A percentile compares a stretch with the other conserved stretches of the same genome.
These are phyloP conservation scores for Gentiana dahurica DNA, from an alignment of 257 asterid genomes.

Conservation along the genomic window DNA sequence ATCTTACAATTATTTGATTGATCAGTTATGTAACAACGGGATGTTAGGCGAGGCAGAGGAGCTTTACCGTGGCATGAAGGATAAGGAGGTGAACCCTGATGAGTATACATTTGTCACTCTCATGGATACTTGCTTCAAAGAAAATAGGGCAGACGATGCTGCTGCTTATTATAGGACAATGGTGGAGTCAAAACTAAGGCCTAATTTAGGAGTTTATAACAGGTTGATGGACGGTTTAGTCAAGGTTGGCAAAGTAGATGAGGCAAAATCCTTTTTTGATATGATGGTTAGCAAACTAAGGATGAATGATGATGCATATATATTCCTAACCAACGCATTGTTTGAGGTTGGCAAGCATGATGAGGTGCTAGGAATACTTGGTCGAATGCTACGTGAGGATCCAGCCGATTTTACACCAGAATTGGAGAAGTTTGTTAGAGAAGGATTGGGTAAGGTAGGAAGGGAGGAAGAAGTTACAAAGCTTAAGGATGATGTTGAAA, in stretches of 20 bases:
- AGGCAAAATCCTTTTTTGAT: conserved; percentile 73
- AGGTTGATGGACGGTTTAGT: conserved; percentile 68
- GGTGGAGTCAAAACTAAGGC: conserved; percentile 84
- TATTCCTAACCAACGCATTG: conserved; percentile 57
- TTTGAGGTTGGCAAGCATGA: conserved; percentile 56
- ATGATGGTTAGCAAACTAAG: conserved; percentile 76
- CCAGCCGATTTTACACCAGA: conserved; percentile 71
- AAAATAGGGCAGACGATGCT: conserved; percentile 67
- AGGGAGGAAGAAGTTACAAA: conserved; percentile 68
- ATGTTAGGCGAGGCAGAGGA: conserved; percentile 67
- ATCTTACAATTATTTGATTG: conserved; percentile 69
- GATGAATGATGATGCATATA: conserved; percentile 74
- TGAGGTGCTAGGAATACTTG: conserved; percentile 67
- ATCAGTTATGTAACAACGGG: conserved; percentile 62
- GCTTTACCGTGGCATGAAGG: conserved; percentile 62
- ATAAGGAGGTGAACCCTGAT: conserved; percentile 58
- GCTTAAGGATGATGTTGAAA: conserved; percentile 51
- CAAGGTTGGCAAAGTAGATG: conserved; percentile 68
- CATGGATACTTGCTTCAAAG: conserved; percentile 83
- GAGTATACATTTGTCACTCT: conserved; percentile 69
- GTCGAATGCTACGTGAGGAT: conserved; percentile 68
- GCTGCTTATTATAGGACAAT: conserved; percentile 61
- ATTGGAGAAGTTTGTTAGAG: conserved; percentile 60
- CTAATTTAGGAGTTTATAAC: conserved; percentile 63
- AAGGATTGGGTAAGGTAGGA: conserved; percentile 53